Base-by-base conservation (phyloP, 805 yeast genomes). In the Lachancea fermentati region DNA sequence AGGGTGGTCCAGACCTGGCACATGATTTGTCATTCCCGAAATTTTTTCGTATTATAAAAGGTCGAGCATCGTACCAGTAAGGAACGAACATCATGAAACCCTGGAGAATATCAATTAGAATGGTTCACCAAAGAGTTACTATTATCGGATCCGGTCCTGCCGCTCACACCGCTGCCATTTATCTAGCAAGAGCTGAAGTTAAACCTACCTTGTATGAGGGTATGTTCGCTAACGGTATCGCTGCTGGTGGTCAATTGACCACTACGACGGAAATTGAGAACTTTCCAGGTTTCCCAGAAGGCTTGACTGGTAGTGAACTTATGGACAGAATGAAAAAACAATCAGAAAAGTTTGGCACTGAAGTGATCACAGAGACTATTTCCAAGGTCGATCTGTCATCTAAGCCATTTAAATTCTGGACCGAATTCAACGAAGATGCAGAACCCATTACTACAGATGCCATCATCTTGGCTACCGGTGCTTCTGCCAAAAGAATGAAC, bases 161-260 rank as follows among this genome's bases (percentile, higher is more conserved):
- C 43, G 98, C 97, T 41, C 96, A 93, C 75, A 93, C 98, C 32
- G 98, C 98, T 37, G 98, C 98, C 50, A 86, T 93, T 65, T 93
- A 93, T 67, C 73, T 93, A 41, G 82, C 97, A 22, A 82, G 98
- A 67, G 98, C 98, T 32, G 98, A 93, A 73, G 78, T 88, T 60
- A 81, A 84, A 67, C 97, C 98, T 17, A 80, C 85, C 22, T 66
- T 93, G 54, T 93, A 88, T 68, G 98, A 93, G 70, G 98, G 98
- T 58, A 73, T 91, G 83, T 55, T 71, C 44, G 98, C 98, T 50
- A 93, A 93, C 67, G 98, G 98, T 54, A 76, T 91, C 54, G 98
- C 98, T 39, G 96, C 98, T 19, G 98, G 98, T 57, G 98, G 98
- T 46, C 99, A 93, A 70, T 75, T 93, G 56, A 93, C 99, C 50